Base-by-base conservation (phyloP, 1,139 yeast species). In the Saccharomyces hybrid region DNA sequence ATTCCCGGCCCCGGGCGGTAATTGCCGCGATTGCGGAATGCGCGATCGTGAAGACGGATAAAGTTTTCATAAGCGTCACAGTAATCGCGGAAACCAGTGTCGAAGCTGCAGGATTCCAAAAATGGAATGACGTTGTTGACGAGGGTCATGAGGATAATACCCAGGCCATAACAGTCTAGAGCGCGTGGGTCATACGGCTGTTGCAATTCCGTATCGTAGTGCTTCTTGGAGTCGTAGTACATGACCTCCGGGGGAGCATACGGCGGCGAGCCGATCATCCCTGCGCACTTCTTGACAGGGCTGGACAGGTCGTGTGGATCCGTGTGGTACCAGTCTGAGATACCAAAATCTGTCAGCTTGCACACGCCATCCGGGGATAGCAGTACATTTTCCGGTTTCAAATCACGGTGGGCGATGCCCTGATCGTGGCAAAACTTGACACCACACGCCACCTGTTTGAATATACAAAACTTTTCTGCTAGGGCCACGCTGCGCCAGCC, bases 341-440 rank as follows among this genome's bases (percentile, higher is more conserved):
- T 85, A 55, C 95, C 95, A 69, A 85, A 86, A 72, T 86, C 95
- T 51, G 90, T 84, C 41, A 86, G 69, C 64, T 85, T 85, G 49
- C 84, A 81, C 31, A 83, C 66, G 1, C 93, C 93, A 75, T 64
- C 64, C 9, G 66, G 67, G 44, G 71, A 66, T 57, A 91, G 76
- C 55, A 93, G 73, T 53, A 93, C 81, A 64, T 93, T 93, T 67
- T 93, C 99, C 0, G 98, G 97, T 70, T 93, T 93, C 60, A 93
- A 76, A 70, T 93, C 99, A 53, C 98, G 78, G 70, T 93, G 99
- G 13, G 89, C 95, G 54, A 91, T 81, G 49, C 89, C 88, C 60
- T 85, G 82, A 9, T 78, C 74, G 68, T 91, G 98, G 61, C 91
- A 76, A 64, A 88, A 88, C 44, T 78, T 77, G 47, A 91, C 80